phyloP scores from a whole-genome alignment of 2,329 filamentous ascomycete species.

The Pseudocercospora fuligena region DNA sequence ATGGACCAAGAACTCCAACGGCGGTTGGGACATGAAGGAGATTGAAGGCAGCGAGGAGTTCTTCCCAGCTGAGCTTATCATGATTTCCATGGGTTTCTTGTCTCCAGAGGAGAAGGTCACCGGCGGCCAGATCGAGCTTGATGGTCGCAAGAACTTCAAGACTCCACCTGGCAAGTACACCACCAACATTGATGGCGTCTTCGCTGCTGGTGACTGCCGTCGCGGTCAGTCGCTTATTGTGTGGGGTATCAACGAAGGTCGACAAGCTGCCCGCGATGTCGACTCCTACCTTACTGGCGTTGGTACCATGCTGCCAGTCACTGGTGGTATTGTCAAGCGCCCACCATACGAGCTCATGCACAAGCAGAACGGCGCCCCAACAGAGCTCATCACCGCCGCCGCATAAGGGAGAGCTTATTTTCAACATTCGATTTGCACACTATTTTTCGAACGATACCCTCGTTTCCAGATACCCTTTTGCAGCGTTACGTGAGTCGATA shows the following conservation, averaged over 20 bases:
- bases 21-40: conserved; percentile 99
- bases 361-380: conserved; percentile 45
- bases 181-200: conserved; percentile 86
- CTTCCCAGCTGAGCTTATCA: conserved; percentile 93
- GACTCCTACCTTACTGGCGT: conserved; percentile 82
- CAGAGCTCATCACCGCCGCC: conserved; percentile 42
- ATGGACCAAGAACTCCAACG: conserved; percentile 87
- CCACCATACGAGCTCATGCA: conserved; percentile 72
- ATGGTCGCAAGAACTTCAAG: conserved; percentile 94
- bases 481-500: conserved; percentile 28
- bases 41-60: conserved; percentile 90
- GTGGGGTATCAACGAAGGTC: conserved; percentile 98
- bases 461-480: conserved; percentile 37
- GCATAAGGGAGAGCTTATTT: conserved; percentile 24
- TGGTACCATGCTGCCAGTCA: conserved; percentile 79
- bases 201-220: conserved; percentile 93
- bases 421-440: conserved; percentile 15
- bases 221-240: conserved; percentile 95
- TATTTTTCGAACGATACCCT: conserved; percentile 21
- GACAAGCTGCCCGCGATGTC: conserved; percentile 88
- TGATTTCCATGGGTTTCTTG: conserved; percentile 96
- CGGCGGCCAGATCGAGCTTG: conserved; percentile 86
- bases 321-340: conserved; percentile 88
- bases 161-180: conserved; percentile 84
- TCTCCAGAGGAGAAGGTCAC: conserved; percentile 89